A percentile compares a stretch with the other conserved stretches of the same genome.
phyloP scores from a whole-genome alignment of 1,284 basidiomycete genomes.

The Tilletia walkeri region DNA sequence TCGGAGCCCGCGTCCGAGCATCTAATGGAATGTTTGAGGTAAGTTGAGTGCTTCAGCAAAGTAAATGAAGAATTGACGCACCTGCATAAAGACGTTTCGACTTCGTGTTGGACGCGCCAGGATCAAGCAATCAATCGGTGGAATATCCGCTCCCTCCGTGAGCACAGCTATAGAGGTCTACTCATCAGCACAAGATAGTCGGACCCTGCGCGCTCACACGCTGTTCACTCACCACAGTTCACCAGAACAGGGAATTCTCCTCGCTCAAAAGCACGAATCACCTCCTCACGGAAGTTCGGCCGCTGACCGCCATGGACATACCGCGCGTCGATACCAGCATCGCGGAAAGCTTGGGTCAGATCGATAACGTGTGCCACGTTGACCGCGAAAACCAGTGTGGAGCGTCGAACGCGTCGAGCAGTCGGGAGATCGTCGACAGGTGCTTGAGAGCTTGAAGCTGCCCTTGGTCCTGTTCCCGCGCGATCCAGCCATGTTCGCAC shows the following conservation, averaged over 20 bases:
- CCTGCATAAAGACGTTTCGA: conserved; percentile 72
- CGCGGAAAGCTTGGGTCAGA: conserved; percentile 72
- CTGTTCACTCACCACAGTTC: conserved; percentile 67
- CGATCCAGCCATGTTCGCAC: conserved; percentile 49
- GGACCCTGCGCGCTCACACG: not conserved
- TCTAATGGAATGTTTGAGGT: conserved; percentile 59
- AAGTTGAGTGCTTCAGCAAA: not conserved
- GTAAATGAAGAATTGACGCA: not conserved
- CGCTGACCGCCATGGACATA: conserved; percentile 71
- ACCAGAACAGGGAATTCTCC: conserved; percentile 81
- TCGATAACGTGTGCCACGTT: conserved; percentile 78
- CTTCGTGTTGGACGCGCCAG: conserved; percentile 75
- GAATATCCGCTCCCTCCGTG: conserved; percentile 53
- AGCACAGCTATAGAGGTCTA: conserved; percentile 67
- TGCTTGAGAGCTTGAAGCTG: conserved; percentile 5
- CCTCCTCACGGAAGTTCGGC: conserved; percentile 65
- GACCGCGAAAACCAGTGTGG: conserved; percentile 87
- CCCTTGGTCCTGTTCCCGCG: conserved; percentile 20
- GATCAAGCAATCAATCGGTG: conserved; percentile 77
- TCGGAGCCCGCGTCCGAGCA: conserved; percentile 92
- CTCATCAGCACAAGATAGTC: not conserved
- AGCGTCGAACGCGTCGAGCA: conserved; percentile 63
- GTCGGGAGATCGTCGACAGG: not conserved
- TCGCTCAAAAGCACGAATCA: conserved; percentile 70
- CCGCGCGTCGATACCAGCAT: conserved; percentile 79